These are phyloP conservation scores for Nidula niveotomentosa DNA, from an alignment of 1,284 basidiomycete genomes.

Conservation along the genomic window DNA sequence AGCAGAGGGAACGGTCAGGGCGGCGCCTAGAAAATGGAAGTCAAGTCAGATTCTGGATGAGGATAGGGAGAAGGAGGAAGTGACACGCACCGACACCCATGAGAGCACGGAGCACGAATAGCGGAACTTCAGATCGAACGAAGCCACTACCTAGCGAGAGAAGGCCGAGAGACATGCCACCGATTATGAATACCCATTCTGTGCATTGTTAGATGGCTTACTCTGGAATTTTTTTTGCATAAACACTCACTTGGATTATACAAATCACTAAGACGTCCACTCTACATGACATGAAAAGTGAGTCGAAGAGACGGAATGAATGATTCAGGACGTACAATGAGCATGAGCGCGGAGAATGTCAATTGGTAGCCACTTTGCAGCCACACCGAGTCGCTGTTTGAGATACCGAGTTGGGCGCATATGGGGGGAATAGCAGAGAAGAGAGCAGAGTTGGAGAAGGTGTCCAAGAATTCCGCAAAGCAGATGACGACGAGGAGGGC, in stretches of 20 bases:
- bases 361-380: slow-evolving; percentile 1
- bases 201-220: neutral
- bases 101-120: neutral
- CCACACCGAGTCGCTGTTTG: neutral
- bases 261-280: slow-evolving; percentile 1
- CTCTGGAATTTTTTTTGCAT: neutral
- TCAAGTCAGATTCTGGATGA: no score
- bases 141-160: neutral
- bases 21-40: no score
- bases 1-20: no score
- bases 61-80: no score
- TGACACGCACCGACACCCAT: no score
- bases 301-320: no score
- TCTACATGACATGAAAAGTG: neutral
- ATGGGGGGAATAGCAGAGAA: no score
- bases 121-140: slow-evolving; percentile 1
- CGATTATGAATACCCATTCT: slow-evolving; percentile 2
- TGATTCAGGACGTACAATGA: neutral
- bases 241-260: slow-evolving; percentile 1
- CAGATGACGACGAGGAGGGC: no score
- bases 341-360: slow-evolving; percentile 1
- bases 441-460: no score
- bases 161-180: slow-evolving; percentile 1
- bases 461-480: no score
- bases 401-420: no score